These are phyloP conservation scores for Eimeria maxima DNA, from an alignment of 169 alveolate species.

Conservation along the genomic window DNA sequence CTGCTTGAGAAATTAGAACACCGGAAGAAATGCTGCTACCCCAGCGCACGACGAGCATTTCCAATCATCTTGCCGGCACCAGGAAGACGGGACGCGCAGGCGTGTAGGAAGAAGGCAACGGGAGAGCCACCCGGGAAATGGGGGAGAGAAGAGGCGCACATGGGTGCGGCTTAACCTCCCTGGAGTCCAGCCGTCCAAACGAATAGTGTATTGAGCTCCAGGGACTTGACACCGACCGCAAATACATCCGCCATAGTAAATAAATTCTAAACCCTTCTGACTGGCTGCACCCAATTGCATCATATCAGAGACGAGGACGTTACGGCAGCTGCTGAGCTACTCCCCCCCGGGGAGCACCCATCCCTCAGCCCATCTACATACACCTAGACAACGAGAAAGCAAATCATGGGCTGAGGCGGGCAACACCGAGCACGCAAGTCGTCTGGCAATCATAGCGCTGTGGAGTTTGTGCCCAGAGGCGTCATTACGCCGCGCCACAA, in stretches of 20 bases:
- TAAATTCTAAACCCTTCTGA: not conserved
- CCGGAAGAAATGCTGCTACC: slow-evolving; percentile 13
- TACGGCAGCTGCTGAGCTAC: not conserved
- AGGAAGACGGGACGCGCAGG: not conserved
- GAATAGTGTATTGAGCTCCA: slow-evolving; percentile 7
- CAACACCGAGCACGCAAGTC: slow-evolving; percentile 30
- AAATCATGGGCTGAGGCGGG: slow-evolving; percentile 37
- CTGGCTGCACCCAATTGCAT: slow-evolving; percentile 32
- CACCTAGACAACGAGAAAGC: slow-evolving; percentile 51
- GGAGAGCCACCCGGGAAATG: slow-evolving; percentile 9
- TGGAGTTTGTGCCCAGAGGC: slow-evolving; percentile 39
- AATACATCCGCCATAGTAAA: slow-evolving; percentile 54
- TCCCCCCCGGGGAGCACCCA: not conserved
- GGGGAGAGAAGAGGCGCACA: not conserved
- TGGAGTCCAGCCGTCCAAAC: not conserved
- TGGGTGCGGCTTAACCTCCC: slow-evolving; percentile 21
- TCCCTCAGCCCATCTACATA: slow-evolving; percentile 46
- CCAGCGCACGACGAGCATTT: slow-evolving; percentile 14
- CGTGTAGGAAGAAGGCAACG: slow-evolving; percentile 8
- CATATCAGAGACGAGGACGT: slow-evolving; percentile 36
- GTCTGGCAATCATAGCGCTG: slow-evolving; percentile 49
- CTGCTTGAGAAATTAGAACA: slow-evolving; percentile 24
- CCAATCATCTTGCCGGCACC: slow-evolving; percentile 47
- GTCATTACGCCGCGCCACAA: slow-evolving; percentile 35
- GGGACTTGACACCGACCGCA: slow-evolving; percentile 45